Conservation (phyloP, 768 basidiomycete species). For the Auricularia heimuer region DNA sequence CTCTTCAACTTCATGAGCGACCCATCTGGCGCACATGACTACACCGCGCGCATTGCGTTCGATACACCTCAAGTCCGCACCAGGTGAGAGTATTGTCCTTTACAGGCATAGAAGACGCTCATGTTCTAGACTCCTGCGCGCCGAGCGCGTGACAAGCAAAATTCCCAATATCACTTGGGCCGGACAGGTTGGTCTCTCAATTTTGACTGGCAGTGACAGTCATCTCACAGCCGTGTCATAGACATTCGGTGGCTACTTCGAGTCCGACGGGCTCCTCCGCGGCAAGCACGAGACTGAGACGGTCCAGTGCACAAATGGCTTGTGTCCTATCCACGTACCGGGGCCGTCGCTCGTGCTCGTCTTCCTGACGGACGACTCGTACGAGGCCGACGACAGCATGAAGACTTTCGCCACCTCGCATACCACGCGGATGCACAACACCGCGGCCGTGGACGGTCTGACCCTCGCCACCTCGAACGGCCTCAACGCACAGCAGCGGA, state of each 20-base stretch:
- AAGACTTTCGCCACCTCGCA: neutral
- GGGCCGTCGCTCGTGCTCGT: slow-evolving; percentile 71
- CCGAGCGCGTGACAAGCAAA: slow-evolving; percentile 42
- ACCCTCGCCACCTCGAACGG: neutral
- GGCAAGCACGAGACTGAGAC: slow-evolving; percentile 47
- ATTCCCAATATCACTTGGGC: slow-evolving; percentile 63
- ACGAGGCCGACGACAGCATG: neutral
- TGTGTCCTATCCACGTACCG: slow-evolving; percentile 51
- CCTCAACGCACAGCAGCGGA: neutral
- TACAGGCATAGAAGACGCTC: neutral
- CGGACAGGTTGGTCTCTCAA: slow-evolving; percentile 31
- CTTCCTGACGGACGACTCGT: slow-evolving; percentile 36
- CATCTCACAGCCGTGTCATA: neutral
- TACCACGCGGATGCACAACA: neutral
- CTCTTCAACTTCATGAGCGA: slow-evolving; percentile 70
- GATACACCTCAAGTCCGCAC: slow-evolving; percentile 39
- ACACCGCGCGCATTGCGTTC: slow-evolving; percentile 38
- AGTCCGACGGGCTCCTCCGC: slow-evolving; percentile 57
- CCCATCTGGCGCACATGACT: slow-evolving; percentile 41
- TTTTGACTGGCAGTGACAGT: neutral
- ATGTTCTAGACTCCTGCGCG: slow-evolving; percentile 40
- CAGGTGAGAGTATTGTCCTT: slow-evolving; percentile 30
- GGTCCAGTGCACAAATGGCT: slow-evolving; percentile 44
- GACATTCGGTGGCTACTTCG: slow-evolving; percentile 43
- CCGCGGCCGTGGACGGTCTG: neutral